phyloP scores from a whole-genome alignment of 345 rosid species.

The Brassica juncea region DNA sequence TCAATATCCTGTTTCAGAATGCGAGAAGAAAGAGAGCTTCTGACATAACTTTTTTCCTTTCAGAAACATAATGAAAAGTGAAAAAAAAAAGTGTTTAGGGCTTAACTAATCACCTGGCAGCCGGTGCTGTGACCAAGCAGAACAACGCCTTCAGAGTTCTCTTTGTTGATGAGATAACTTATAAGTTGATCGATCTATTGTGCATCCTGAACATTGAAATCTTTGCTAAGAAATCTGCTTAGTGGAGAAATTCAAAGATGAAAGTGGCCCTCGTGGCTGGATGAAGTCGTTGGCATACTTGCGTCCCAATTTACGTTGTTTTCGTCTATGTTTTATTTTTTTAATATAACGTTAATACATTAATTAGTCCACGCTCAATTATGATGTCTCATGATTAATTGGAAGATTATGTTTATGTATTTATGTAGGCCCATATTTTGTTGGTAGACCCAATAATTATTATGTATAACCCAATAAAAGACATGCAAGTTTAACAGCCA shows the following conservation, averaged over 20 bases:
- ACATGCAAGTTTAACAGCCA: not conserved
- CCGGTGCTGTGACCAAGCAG: conserved; percentile 97
- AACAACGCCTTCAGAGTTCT: conserved; percentile 88
- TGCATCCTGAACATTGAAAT: conserved; percentile 57
- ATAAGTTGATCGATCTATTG: conserved; percentile 83
- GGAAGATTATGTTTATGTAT: too few species aligned
- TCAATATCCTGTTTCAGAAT: conserved; percentile 69
- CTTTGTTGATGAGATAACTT: conserved; percentile 91
- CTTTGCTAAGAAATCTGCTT: too few species aligned
- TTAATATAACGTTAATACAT: too few species aligned
- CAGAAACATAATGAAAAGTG: conserved; percentile 2
- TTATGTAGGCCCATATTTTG: not conserved
- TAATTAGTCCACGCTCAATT: too few species aligned
- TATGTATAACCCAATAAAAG: not conserved
- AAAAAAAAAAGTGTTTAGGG: not conserved
- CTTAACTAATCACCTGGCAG: conserved; percentile 67
- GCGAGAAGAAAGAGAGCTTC: not conserved
- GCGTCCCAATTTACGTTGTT: too few species aligned
- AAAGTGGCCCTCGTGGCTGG: too few species aligned
- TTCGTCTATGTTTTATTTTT: too few species aligned
- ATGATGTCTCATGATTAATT: too few species aligned
- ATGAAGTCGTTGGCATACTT: too few species aligned
- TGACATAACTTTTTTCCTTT: not conserved
- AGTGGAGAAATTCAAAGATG: too few species aligned
- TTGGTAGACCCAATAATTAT: not conserved